Percentiles rank a stretch among this genome's conserved stretches.
Evolutionary conservation across 768 basidiomycete species (phyloP).

Genomic region (Serendipita sp.): DNA sequence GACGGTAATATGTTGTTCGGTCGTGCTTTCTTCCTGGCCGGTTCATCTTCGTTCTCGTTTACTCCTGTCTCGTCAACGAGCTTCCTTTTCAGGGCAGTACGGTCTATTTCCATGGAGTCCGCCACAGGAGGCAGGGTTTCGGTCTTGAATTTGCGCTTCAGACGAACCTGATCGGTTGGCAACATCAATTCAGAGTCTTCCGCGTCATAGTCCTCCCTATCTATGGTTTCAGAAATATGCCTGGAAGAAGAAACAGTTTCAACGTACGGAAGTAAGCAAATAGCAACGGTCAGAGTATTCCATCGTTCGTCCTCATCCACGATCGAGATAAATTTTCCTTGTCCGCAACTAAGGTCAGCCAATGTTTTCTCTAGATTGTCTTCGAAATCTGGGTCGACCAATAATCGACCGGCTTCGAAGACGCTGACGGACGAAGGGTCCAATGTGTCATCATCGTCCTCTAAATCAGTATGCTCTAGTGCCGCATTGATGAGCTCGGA

Average conservation of each 20-base stretch:
- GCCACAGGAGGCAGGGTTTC: conserved; percentile 46
- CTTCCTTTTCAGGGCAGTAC: conserved; percentile 18
- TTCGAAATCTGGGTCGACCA: conserved; percentile 88
- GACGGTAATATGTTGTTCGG: neutral
- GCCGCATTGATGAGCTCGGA: conserved; percentile 57
- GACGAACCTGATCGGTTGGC: neutral
- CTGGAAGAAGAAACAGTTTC: neutral
- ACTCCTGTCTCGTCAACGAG: neutral
- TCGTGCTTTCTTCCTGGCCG: neutral
- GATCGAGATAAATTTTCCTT: conserved; percentile 79
- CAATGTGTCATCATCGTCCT: conserved; percentile 23
- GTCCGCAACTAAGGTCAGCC: conserved; percentile 59
- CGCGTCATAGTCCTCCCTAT: neutral
- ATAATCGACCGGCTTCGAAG: conserved; percentile 70
- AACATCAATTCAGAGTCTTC: neutral
- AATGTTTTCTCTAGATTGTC: conserved; percentile 74
- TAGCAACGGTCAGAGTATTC: conserved; percentile 53
- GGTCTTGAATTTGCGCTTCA: conserved; percentile 22
- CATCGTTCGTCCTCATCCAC: conserved; percentile 75
- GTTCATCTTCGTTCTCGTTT: neutral
- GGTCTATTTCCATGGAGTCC: conserved; percentile 16
- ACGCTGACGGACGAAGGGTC: conserved; percentile 53
- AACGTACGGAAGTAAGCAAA: conserved; percentile 59
- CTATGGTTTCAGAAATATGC: neutral
- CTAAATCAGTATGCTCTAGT: conserved; percentile 31